Evolutionary conservation across 257 asterid genomes (phyloP).

Genomic region (Echites panduratus): DNA sequence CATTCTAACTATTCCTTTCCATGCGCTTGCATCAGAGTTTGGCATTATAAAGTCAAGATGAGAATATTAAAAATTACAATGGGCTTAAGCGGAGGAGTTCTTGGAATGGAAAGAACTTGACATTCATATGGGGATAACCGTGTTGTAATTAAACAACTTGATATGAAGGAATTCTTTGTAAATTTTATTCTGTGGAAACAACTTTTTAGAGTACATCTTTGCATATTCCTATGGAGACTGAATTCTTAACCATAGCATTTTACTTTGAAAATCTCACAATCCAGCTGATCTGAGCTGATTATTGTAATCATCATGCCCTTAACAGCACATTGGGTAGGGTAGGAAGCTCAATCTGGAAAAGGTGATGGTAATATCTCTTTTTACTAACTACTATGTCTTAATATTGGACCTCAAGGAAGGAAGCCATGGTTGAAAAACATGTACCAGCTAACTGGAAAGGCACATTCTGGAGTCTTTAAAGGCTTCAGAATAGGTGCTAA

Average conservation of each 20-base stretch:
- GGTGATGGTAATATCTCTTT: not conserved
- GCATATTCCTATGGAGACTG: not conserved
- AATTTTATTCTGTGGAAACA: not conserved
- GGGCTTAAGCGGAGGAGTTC: not conserved
- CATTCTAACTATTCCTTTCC: not conserved
- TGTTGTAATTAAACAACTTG: not conserved
- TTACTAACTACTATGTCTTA: not conserved
- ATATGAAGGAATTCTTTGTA: not conserved
- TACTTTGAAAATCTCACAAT: not conserved
- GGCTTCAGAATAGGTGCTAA: not conserved
- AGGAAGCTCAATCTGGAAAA: not conserved
- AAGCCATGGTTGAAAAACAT: not conserved
- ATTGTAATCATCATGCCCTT: not conserved
- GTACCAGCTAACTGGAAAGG: not conserved
- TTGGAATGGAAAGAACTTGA: not conserved
- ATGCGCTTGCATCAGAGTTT: not conserved
- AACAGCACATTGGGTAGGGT: not conserved
- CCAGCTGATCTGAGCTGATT: not conserved
- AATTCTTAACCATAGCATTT: not conserved
- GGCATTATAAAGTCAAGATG: not conserved
- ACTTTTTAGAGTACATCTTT: not conserved
- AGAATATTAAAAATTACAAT: not conserved
- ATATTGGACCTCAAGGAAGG: not conserved
- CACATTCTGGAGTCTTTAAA: not conserved
- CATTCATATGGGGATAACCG: not conserved